Base-by-base conservation (phyloP, 805 yeast genomes). In the Lipomyces orientalis region DNA sequence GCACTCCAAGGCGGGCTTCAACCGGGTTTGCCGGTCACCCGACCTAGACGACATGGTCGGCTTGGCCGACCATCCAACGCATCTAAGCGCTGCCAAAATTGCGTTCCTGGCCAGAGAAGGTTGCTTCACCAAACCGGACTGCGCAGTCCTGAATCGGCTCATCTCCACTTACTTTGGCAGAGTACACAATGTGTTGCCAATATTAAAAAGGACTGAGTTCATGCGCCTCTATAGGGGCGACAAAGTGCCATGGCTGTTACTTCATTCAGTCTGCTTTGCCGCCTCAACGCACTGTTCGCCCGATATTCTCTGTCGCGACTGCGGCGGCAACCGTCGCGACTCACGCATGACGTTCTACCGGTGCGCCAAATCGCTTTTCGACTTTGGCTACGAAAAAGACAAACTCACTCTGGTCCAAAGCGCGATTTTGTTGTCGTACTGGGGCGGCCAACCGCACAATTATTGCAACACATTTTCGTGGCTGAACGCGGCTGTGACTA, bases 231-330 rank as follows among this genome's bases (percentile, higher is more conserved):
- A 51, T 57, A 49, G 25, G 14, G 37, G n/a, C 52, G 57, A 19
- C 39, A 60, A 29, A 22, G 54, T 58, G 4, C 68, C 71, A 37
- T 58, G 43, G 31, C 52, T 67, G 9, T 57, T 67, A 5, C 64
- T 65, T 31, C 61, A 67, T 35, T 35, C 71, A 8, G 10, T 67
- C 37, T 62, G 67, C 55, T 64, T 66, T 22, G 61, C 49, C 43
- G 67, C 67, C 6, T 60, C 62, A 1, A 5, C 63, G 22, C 43
- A 62, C 56, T 43, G 61, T 37, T 55, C 64, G 33, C 10, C 54
- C 19, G 4, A 35, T 14, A 14, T 10, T 14, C 54, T 63, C 51
- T 35, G 51, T 29, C 49, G 59, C 8, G 8, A 52, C 16, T 56
- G 58, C 4, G 22, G 52, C 46, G 12, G 22, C 14, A 46, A 52